Evolutionary conservation across 345 rosid genomes (phyloP), one percentile per base, ranked within the genome.

Genomic region (Rhodamnia rubescens): DNA sequence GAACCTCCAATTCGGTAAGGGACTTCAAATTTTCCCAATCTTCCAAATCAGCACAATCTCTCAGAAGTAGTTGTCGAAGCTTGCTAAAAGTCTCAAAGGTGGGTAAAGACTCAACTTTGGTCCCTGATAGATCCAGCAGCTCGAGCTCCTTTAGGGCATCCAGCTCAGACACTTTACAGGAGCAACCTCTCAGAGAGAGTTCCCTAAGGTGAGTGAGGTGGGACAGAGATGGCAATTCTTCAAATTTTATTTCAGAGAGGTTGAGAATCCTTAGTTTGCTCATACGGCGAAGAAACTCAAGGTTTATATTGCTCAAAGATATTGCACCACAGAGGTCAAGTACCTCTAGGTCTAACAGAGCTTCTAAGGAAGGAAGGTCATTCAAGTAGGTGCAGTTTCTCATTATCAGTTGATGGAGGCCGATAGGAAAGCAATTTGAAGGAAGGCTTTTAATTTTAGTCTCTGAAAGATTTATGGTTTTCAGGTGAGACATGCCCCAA

Each of bases 361-460:
- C 26, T 40, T 80, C 86, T 58, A 75, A 16, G 26, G 47, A 11
- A 18, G 88, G 88, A 32, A 86, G 85, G 56, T 42, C 54, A 26
- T 74, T 78, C 86, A 87, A 36, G n/a, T 29, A 49, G 20, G 82
- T 59, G 83, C 88, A 84, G 36, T 86, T 75, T 74, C 88, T 84
- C 75, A 87, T 84, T 27, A 83, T 40, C 8, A 86, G 83, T 26
- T 56, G 86, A 78, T 50, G 32, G 44, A 86, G 83, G 54, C 55
- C 49, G 55, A 26, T 6, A 22, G 83, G 83, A 40, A 81, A 81
- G 55, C 83, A 49, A 40, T 29, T 81, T 22, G 54, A 44, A 81
- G 44, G 83, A 6, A 81, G 52, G 27, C 54, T 49, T 81, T 47
- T 22, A 26, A 49, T 52, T 81, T 29, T 81, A 44, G 54, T 81